Evolutionary conservation across 768 basidiomycete species (phyloP).

Genomic region (Auriscalpium vulgare): DNA sequence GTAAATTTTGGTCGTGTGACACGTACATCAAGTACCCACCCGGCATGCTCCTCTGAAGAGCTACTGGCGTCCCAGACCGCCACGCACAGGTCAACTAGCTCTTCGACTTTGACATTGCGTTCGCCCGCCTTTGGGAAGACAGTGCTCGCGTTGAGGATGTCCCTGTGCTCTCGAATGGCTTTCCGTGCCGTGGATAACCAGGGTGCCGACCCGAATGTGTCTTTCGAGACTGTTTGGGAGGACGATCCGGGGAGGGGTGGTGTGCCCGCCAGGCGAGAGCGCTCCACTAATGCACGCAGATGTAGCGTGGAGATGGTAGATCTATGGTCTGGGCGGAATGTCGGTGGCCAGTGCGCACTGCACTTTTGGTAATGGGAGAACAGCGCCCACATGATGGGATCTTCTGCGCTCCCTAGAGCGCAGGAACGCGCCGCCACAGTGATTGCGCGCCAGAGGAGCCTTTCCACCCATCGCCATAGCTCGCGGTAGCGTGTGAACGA

Average conservation of each 20-base stretch:
- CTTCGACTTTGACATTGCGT: conserved; percentile 69
- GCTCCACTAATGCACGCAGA: conserved; percentile 61
- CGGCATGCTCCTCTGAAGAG: conserved; percentile 48
- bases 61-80: conserved; percentile 77
- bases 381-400: conserved; percentile 52
- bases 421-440: conserved; percentile 48
- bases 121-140: conserved; percentile 78
- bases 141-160: conserved; percentile 59
- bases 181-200: conserved; percentile 64
- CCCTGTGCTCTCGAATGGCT: conserved; percentile 64
- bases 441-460: conserved; percentile 74
- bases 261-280: conserved; percentile 16
- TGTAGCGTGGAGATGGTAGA: conserved; percentile 63
- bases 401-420: conserved; percentile 28
- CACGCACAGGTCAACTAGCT: conserved; percentile 75
- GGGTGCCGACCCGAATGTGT: conserved; percentile 19
- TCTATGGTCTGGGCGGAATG: conserved; percentile 72
- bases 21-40: conserved; percentile 78
- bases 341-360: conserved; percentile 66
- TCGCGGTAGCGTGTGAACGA: conserved; percentile 69
- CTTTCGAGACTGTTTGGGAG: conserved; percentile 10
- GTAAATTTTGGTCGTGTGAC: not conserved
- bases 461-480: conserved; percentile 80
- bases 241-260: not conserved
- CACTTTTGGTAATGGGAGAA: conserved; percentile 53